These are phyloP conservation scores for Kwoniella shandongensis DNA, from an alignment of 768 basidiomycete genomes.

Conservation along the genomic window DNA sequence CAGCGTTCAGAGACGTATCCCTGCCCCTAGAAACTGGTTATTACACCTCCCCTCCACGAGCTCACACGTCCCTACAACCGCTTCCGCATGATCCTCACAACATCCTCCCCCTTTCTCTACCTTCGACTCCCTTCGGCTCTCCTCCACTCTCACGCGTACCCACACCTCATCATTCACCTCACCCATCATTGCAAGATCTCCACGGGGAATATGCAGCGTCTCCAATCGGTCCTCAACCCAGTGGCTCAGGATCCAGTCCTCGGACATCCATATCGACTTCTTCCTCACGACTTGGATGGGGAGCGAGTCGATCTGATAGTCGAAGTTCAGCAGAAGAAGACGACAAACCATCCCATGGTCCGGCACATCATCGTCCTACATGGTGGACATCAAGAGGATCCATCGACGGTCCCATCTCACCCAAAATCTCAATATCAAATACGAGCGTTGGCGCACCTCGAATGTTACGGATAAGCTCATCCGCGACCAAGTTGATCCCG, in stretches of 20 bases:
- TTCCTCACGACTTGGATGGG: constrained; percentile 22
- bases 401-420: constrained; percentile 12
- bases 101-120: constrained; percentile 35
- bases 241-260: constrained; percentile 20
- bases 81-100: constrained; percentile 35
- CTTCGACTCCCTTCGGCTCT: constrained; percentile 24
- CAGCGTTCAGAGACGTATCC: constrained; percentile 2
- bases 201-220: constrained; percentile 15
- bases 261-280: constrained; percentile 32
- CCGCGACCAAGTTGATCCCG: constrained; percentile 22
- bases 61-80: constrained; percentile 11
- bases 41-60: constrained; percentile 13
- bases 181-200: constrained; percentile 21
- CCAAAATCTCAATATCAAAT: constrained; percentile 20
- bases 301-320: constrained; percentile 22
- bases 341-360: constrained; percentile 2
- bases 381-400: constrained; percentile 22
- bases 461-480: constrained; percentile 9
- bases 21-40: constrained; percentile 6
- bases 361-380: constrained; percentile 10
- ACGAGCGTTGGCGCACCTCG: not conserved
- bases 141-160: constrained; percentile 19
- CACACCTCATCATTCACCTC: constrained; percentile 27
- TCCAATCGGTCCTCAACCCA: constrained; percentile 4
- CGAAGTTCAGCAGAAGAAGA: constrained; percentile 30